Conservation (phyloP, 352 stramenopile species). For the Pythium rhizo-oryzae region DNA sequence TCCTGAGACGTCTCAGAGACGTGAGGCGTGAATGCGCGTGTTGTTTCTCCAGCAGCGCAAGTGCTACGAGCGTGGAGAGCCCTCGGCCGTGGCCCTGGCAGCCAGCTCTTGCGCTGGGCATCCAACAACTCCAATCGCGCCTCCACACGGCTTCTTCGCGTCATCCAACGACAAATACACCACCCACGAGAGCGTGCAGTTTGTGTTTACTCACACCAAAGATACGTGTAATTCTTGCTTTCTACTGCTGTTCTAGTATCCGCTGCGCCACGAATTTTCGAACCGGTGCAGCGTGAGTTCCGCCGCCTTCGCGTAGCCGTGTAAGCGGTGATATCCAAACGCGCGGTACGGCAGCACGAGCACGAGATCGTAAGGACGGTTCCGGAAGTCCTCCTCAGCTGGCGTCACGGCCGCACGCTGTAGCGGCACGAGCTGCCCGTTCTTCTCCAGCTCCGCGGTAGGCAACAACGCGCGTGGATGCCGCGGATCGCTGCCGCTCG, state of each 20-base stretch:
- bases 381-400: background rate
- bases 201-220: no score
- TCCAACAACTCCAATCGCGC: no score
- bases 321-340: constrained; percentile 6
- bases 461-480: constrained; percentile 15
- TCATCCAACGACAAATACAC: no score
- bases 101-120: no score
- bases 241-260: no score
- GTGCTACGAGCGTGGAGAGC: no score
- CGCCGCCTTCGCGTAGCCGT: background rate
- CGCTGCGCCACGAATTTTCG: constrained; percentile 14
- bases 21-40: background rate
- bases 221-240: no score
- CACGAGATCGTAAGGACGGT: background rate
- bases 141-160: no score
- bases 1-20: background rate
- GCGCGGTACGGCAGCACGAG: constrained; percentile 22
- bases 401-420: background rate
- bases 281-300: constrained; percentile 21
- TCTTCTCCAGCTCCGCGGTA: constrained; percentile 14
- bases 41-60: no score
- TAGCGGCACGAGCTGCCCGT: constrained; percentile 16
- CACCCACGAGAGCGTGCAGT: no score
- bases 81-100: no score
- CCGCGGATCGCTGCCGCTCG: background rate